Evolutionary conservation across 2,329 filamentous ascomycete species (phyloP).

Genomic region (Alternaria sp.): DNA sequence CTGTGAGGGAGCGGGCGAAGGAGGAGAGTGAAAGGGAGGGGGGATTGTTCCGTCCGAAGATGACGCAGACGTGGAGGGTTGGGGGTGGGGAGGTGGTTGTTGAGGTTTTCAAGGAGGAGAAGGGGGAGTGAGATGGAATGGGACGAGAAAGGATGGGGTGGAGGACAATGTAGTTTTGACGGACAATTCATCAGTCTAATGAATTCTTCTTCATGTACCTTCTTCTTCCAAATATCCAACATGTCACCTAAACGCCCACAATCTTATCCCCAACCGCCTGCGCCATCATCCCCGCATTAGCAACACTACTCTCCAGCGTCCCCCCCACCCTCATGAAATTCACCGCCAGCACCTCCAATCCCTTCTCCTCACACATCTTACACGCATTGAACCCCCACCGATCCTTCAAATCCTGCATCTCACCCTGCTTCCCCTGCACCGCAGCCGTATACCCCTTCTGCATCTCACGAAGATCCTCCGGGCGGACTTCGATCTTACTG

Average conservation of each 20-base stretch:
- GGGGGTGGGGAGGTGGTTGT: background rate
- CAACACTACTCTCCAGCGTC: slow-evolving; percentile 19
- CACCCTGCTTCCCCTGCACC: slow-evolving; percentile 21
- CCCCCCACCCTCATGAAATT: slow-evolving; percentile 27
- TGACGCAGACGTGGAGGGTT: background rate
- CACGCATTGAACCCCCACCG: slow-evolving; percentile 30
- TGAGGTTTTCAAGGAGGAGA: background rate
- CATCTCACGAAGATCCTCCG: slow-evolving; percentile 23
- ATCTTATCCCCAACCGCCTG: slow-evolving; percentile 26
- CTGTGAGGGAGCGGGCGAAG: background rate
- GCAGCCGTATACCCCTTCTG: slow-evolving; percentile 25
- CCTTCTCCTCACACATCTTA: slow-evolving; percentile 26
- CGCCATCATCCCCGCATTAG: slow-evolving; percentile 23
- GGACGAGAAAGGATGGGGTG: background rate
- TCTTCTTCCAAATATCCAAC: no score
- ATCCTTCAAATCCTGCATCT: slow-evolving; percentile 31
- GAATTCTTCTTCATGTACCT: background rate
- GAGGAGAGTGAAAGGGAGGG: background rate
- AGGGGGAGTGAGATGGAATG: background rate
- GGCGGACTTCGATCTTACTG: slow-evolving; percentile 11
- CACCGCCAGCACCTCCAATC: slow-evolving; percentile 22
- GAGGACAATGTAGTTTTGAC: no score
- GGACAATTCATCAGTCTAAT: no score
- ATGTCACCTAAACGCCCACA: background rate
- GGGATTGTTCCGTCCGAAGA: background rate